Percentiles rank a stretch among this genome's conserved stretches.
Evolutionary conservation across 2,329 filamentous ascomycete species (phyloP).

Genomic region (Paecilomyces formosus): DNA sequence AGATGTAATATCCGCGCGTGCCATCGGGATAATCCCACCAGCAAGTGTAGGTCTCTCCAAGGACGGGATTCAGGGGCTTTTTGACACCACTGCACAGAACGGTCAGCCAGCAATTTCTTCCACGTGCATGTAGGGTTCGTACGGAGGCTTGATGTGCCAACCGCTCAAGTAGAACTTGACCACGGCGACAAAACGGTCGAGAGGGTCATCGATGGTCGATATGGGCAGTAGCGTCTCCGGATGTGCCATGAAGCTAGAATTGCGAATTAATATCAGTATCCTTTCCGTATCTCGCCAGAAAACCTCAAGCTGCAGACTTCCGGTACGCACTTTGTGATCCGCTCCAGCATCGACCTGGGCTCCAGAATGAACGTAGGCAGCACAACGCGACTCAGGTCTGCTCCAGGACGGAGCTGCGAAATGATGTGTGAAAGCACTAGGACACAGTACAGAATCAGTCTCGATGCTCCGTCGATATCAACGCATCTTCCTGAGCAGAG

Average conservation of each 20-base stretch:
- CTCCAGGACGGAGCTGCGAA: constrained; percentile 88
- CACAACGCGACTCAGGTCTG: constrained; percentile 88
- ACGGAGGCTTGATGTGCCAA: constrained; percentile 98
- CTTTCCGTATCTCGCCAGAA: neutral
- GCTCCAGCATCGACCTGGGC: constrained; percentile 93
- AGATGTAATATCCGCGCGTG: constrained; percentile 87
- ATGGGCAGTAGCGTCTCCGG: constrained; percentile 91
- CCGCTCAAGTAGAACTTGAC: constrained; percentile 98
- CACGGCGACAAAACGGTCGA: constrained; percentile 84
- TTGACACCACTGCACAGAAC: constrained; percentile 69
- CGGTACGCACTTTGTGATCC: constrained; percentile 85
- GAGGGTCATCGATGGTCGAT: constrained; percentile 77
- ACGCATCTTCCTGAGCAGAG: neutral
- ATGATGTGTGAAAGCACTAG: constrained; percentile 94
- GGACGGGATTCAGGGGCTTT: constrained; percentile 93
- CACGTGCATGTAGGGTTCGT: constrained; percentile 32
- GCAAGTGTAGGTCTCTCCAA: constrained; percentile 89
- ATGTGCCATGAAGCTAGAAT: constrained; percentile 90
- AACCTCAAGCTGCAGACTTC: neutral
- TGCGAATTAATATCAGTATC: constrained; percentile 14
- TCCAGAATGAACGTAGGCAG: constrained; percentile 97
- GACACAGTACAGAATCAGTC: constrained; percentile 7
- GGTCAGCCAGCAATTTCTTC: neutral
- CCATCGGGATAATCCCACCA: constrained; percentile 88
- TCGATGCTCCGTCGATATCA: constrained; percentile 2